phyloP scores from a whole-genome alignment of 1,284 basidiomycete species.

The Ustilago cynodontis region DNA sequence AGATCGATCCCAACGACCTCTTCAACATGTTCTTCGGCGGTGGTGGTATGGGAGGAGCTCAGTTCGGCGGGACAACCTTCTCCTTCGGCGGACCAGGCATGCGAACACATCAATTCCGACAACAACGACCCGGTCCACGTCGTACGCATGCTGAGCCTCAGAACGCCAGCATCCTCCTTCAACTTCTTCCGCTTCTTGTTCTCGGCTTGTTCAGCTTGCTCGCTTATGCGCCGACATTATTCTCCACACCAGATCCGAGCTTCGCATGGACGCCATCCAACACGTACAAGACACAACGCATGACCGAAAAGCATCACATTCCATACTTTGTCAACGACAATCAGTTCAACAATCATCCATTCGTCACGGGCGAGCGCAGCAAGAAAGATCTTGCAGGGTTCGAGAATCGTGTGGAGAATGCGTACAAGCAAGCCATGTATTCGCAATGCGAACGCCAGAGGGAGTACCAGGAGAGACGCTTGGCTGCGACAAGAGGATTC shows the following conservation, averaged over 20 bases:
- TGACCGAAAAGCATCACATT: conserved; percentile 78
- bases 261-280: conserved; percentile 78
- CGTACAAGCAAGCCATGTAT: conserved; percentile 56
- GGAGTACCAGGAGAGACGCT: conserved; percentile 55
- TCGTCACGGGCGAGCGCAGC: conserved; percentile 62
- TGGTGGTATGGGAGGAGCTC: conserved; percentile 73
- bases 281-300: conserved; percentile 61
- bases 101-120: conserved; percentile 58
- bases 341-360: conserved; percentile 83
- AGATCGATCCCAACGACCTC: conserved; percentile 92
- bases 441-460: conserved; percentile 45
- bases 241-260: conserved; percentile 81
- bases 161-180: conserved; percentile 80
- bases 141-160: conserved; percentile 71
- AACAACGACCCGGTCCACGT: conserved; percentile 38
- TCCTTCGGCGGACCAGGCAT: conserved; percentile 65
- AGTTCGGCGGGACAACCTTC: conserved; percentile 60
- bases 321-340: conserved; percentile 86
- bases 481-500: conserved; percentile 53
- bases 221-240: conserved; percentile 80
- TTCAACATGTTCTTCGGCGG: conserved; percentile 99
- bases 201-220: conserved; percentile 76
- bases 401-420: conserved; percentile 59
- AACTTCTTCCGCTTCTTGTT: conserved; percentile 82
- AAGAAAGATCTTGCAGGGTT: conserved; percentile 42